Evolutionary conservation across 1,284 basidiomycete genomes (phyloP).

Genomic region (Taiwanofungus camphoratus): DNA sequence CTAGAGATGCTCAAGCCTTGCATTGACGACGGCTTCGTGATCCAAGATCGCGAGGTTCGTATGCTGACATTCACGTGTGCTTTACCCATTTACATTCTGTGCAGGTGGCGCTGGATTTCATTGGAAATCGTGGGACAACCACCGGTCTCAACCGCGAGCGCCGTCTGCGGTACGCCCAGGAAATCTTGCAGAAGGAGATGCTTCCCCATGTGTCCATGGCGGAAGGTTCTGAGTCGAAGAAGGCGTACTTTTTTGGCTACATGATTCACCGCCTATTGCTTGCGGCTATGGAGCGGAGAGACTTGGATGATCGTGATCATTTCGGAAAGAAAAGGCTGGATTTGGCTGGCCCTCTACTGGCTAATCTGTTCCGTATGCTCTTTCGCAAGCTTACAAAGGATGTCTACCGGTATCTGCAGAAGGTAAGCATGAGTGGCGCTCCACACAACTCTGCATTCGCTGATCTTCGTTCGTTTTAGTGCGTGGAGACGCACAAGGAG

Average conservation of each 20-base stretch:
- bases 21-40: conserved; percentile 98
- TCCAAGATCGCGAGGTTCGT: conserved; percentile 90
- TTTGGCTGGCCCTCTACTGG: conserved; percentile 90
- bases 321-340: conserved; percentile 99
- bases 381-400: conserved; percentile 97
- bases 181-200: conserved; percentile 99
- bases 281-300: conserved; percentile 90
- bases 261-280: conserved; percentile 97
- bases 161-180: conserved; percentile 94
- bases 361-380: conserved; percentile 95
- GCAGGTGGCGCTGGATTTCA: conserved; percentile 87
- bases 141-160: conserved; percentile 89
- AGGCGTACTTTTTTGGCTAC: conserved; percentile 99
- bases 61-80: conserved; percentile 1
- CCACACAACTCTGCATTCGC: no score
- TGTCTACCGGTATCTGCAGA: conserved; percentile 95
- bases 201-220: conserved; percentile 95
- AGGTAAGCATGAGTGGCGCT: no score
- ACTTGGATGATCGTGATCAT: conserved; percentile 98
- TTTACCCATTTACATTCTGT: conserved; percentile 11
- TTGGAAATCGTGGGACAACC: conserved; percentile 96
- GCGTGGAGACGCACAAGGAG: conserved; percentile 94
- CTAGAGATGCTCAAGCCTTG: conserved; percentile 98
- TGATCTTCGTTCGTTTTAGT: conserved; percentile 43
- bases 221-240: conserved; percentile 96